Conservation (phyloP, 352 stramenopile species). For the Thalassiosira exigua region DNA sequence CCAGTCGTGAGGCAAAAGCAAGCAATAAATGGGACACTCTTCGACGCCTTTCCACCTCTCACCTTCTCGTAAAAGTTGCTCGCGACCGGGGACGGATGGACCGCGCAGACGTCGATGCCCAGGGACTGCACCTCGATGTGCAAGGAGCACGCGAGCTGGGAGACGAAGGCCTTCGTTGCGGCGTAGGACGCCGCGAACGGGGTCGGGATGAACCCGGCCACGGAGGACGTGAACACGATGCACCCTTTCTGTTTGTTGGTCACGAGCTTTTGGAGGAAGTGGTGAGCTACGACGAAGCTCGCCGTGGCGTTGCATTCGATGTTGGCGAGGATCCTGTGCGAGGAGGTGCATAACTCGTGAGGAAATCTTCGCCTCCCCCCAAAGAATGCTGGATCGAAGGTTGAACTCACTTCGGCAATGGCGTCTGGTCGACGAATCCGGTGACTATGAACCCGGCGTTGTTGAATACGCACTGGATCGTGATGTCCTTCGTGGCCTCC, state of each 20-base stretch:
- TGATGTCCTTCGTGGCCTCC: constrained; percentile 87
- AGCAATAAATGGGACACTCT: too few species aligned
- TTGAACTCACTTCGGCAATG: constrained; percentile 86
- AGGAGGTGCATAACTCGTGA: too few species aligned
- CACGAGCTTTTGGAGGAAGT: constrained; percentile 85
- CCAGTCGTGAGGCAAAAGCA: too few species aligned
- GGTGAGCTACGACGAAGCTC: constrained; percentile 86
- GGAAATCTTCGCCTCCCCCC: too few species aligned
- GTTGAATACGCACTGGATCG: constrained; percentile 89
- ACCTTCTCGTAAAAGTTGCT: constrained; percentile 91
- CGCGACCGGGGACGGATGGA: constrained; percentile 89
- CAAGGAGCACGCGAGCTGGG: constrained; percentile 82
- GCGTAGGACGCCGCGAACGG: constrained; percentile 91
- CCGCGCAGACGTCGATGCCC: constrained; percentile 89
- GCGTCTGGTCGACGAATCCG: constrained; percentile 89
- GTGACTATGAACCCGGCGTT: constrained; percentile 92
- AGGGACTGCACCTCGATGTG: constrained; percentile 85
- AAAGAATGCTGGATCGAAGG: too few species aligned
- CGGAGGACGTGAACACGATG: constrained; percentile 90
- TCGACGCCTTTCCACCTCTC: too few species aligned
- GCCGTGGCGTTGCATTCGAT: constrained; percentile 88
- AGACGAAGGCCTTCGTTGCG: constrained; percentile 89
- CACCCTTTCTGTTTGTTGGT: constrained; percentile 83
- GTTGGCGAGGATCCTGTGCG: too few species aligned
- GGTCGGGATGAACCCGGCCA: constrained; percentile 89